A percentile compares a stretch with the other conserved stretches of the same genome.
These are phyloP conservation scores for Collybia nuda DNA, from an alignment of 768 basidiomycete genomes.

Conservation along the genomic window DNA sequence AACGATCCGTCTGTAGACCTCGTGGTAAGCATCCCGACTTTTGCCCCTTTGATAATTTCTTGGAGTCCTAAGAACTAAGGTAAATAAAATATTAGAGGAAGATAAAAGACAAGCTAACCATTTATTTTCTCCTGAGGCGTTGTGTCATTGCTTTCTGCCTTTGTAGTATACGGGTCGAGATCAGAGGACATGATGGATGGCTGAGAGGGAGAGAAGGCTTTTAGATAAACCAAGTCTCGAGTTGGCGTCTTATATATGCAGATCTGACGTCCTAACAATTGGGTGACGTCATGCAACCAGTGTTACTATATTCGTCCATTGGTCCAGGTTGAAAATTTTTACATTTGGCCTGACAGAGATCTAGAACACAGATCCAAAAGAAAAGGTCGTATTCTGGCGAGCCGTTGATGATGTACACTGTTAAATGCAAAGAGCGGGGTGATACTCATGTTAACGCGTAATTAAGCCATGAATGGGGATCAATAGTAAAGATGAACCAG, in stretches of 20 bases:
- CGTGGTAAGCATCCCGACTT: conserved; percentile 79
- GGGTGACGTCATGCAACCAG: conserved; percentile 6
- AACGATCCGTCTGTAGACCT: conserved; percentile 64
- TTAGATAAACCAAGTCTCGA: not conserved
- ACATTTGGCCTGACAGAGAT: too few relatives aligned
- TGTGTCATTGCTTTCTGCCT: conserved; percentile 58
- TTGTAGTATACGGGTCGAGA: conserved; percentile 75
- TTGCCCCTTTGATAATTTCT: conserved; percentile 58
- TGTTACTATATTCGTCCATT: too few relatives aligned
- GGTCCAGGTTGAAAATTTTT: not conserved
- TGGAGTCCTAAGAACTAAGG: conserved; percentile 50
- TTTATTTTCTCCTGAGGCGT: conserved; percentile 66
- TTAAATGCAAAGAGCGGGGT: not conserved
- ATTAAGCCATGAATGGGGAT: conserved; percentile 8
- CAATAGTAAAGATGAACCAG: conserved; percentile 29
- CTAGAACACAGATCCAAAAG: not conserved
- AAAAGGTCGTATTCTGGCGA: too few relatives aligned
- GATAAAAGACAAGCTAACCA: conserved; percentile 32
- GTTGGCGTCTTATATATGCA: conserved; percentile 17
- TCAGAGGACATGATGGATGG: conserved; percentile 18
- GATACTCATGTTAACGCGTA: not conserved
- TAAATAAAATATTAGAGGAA: not conserved
- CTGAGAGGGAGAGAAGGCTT: not conserved
- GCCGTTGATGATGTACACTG: too few relatives aligned
- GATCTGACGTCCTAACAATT: conserved; percentile 17